phyloP scores from a whole-genome alignment of 495 filamentous ascomycete species.

The Massariosphaeria phaeospora region DNA sequence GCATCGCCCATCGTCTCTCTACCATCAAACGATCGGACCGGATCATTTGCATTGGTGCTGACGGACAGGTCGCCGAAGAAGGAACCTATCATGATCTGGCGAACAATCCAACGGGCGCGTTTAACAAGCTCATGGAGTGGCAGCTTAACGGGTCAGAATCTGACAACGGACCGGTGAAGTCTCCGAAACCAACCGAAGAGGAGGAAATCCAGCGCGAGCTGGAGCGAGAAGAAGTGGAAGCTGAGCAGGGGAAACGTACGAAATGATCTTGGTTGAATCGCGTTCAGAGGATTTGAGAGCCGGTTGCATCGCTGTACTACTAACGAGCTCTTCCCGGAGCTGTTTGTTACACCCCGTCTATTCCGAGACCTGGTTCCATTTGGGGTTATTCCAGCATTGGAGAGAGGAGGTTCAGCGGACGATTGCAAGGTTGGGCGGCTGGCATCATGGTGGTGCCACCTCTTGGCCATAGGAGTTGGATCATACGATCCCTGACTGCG shows the following conservation, averaged over 20 bases:
- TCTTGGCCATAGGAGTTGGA: constrained; percentile 1
- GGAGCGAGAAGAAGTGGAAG: constrained; percentile 24
- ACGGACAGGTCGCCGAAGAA: constrained; percentile 85
- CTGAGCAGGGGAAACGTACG: constrained; percentile 18
- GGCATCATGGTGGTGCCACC: constrained; percentile 11
- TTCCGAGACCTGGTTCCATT: no score
- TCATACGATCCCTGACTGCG: neutral
- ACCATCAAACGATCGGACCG: constrained; percentile 93
- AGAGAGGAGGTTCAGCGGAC: neutral
- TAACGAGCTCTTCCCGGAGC: no score
- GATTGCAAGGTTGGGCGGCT: neutral
- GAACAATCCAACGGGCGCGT: constrained; percentile 67
- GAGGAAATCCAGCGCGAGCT: constrained; percentile 39
- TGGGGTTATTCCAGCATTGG: neutral
- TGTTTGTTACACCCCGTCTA: no score
- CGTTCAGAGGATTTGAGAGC: no score
- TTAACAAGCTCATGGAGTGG: constrained; percentile 97
- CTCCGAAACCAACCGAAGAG: constrained; percentile 36
- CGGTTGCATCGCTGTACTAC: no score
- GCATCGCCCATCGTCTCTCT: constrained; percentile 88
- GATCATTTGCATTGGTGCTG: constrained; percentile 79
- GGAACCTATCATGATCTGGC: constrained; percentile 77
- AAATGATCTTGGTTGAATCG: no score
- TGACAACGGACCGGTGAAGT: constrained; percentile 10
- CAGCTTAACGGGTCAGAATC: constrained; percentile 71